Percentiles rank a stretch among this genome's conserved stretches.
Conservation (phyloP, 106 monocot species). For the Ottelia alismoides region DNA sequence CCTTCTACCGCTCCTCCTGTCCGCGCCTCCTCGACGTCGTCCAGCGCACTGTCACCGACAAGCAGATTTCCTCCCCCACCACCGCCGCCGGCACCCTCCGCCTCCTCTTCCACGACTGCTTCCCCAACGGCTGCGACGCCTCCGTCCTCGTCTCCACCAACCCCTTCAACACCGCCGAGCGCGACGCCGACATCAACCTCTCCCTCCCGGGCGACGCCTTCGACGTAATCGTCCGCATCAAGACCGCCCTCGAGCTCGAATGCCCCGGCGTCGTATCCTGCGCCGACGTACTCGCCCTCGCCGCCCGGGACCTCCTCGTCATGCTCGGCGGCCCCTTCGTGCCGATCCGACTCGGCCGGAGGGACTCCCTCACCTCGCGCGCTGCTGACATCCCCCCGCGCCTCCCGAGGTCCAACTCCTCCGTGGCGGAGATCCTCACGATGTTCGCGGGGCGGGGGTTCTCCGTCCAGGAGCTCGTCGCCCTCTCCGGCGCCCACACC, state of each 20-base stretch:
- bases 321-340: constrained; percentile 54
- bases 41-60: background rate
- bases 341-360: constrained; percentile 41
- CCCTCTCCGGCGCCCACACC: constrained; percentile 62
- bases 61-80: constrained; percentile 4
- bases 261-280: constrained; percentile 52
- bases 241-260: constrained; percentile 34
- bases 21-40: background rate
- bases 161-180: too few relatives aligned
- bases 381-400: constrained; percentile 10
- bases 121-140: too few relatives aligned
- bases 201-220: too few relatives aligned
- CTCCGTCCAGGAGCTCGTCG: constrained; percentile 33
- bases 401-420: constrained; percentile 37
- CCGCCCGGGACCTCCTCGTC: constrained; percentile 43
- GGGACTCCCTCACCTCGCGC: constrained; percentile 29
- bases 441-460: constrained; percentile 31
- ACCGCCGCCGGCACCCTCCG: too few relatives aligned
- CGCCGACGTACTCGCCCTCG: too few relatives aligned
- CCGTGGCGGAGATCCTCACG: constrained; percentile 17
- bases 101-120: too few relatives aligned
- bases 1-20: constrained; percentile 31
- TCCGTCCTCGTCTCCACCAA: too few relatives aligned
- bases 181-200: too few relatives aligned
- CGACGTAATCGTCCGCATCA: constrained; percentile 20